Evolutionary conservation across 2,329 filamentous ascomycete species (phyloP), one percentile per base, ranked within the genome.

Genomic region (Epichloe uncinata): DNA sequence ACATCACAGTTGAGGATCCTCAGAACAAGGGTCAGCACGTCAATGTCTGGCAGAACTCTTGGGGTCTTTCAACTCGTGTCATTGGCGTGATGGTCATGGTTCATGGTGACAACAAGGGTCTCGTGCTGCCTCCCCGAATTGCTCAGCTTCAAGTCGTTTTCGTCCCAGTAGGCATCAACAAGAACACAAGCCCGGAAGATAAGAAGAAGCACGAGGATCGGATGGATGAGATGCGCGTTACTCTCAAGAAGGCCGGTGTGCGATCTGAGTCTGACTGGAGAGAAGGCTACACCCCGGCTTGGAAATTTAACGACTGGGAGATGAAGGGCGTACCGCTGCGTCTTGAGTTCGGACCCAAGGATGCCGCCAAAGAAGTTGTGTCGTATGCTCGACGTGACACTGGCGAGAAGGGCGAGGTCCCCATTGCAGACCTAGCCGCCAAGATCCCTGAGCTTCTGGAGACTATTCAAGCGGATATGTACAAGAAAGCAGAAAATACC

Each of bases 81-180:
- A 95, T 98, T 57, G 94, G 93, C 72, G 89, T 97, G 66, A 97
- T 97, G 91, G 87, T 96, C 62, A 93, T 98, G 82, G 89, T 95
- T 53, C 93, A 98, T 70, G 85, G 89, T 61, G 93, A 98, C 65
- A 85, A 98, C 72, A 91, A 91, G 69, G 93, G 93, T 56, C 77
- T 98, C 16, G 89, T 97, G 54, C 81, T 97, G 48, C 93, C 93
- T 64, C 93, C 93, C 40, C 81, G 89, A 50, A 86, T 97, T 48
- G 84, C 90, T 56, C 88, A 91, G 69, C 75, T 83, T 55, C 93
- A 98, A 69, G 80, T 82, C 42, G 78, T 96, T 57, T 78, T 98
- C 54, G 84, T 98, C 50, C 91, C 94, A 8, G 90, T 97, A 41
- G 94, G 93, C 51, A 82, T 98, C 60, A 96, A 83, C 50, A 90